A percentile compares a stretch with the other conserved stretches of the same genome.
Conservation (phyloP, 305 asterid species). For the Rubia occidens region DNA sequence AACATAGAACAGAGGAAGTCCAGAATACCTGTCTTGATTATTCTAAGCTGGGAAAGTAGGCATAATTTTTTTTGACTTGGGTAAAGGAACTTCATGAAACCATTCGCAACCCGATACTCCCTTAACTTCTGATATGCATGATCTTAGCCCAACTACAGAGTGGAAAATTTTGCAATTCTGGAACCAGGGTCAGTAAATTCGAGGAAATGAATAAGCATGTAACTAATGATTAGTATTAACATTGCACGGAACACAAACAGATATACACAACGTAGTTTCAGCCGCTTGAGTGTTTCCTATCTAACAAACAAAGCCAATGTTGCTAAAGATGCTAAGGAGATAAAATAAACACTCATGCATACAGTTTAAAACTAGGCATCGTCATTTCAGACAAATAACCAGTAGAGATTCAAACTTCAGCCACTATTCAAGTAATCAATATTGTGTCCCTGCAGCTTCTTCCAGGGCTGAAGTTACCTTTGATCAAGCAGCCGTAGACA, state of each 20-base stretch:
- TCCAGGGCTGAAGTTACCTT: constrained; percentile 32
- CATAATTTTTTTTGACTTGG: too few relatives aligned
- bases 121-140: constrained; percentile 91
- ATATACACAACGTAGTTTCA: neutral
- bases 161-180: constrained; percentile 95
- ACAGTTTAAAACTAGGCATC: neutral
- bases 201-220: constrained; percentile 2
- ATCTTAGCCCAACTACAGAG: constrained; percentile 88
- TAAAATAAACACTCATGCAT: neutral
- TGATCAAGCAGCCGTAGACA: constrained; percentile 76
- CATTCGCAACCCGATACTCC: too few relatives aligned
- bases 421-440: neutral
- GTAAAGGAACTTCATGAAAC: too few relatives aligned
- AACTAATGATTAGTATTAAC: neutral
- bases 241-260: neutral
- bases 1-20: neutral
- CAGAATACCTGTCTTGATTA: too few relatives aligned
- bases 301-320: neutral
- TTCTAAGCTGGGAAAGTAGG: too few relatives aligned
- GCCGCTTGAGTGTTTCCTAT: neutral
- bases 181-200: constrained; percentile 9
- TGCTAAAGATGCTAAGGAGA: neutral
- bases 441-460: neutral
- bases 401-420: neutral
- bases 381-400: neutral